A percentile compares a stretch with the other conserved stretches of the same genome.
These are phyloP conservation scores for Diplocarpon rosae DNA, from an alignment of 2,329 filamentous ascomycete genomes.

Conservation along the genomic window DNA sequence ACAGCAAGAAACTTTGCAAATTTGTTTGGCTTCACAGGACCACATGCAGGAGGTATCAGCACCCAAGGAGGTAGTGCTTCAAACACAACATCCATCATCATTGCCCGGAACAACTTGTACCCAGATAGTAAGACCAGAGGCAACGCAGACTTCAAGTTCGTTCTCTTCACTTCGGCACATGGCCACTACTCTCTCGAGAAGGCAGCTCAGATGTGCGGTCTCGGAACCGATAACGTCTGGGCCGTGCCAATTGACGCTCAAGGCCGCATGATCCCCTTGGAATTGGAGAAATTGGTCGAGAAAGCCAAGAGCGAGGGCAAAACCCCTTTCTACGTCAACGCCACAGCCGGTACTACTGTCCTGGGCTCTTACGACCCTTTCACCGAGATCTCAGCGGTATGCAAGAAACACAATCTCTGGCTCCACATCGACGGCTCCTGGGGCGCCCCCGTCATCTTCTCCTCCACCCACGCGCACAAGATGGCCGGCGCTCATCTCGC, in stretches of 20 bases:
- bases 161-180: slow-evolving; percentile 79
- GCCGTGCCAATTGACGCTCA: slow-evolving; percentile 59
- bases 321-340: slow-evolving; percentile 89
- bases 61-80: slow-evolving; percentile 74
- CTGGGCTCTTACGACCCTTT: slow-evolving; percentile 83
- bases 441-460: slow-evolving; percentile 80
- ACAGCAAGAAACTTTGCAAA: slow-evolving; percentile 62
- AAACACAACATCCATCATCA: slow-evolving; percentile 74
- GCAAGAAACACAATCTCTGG: slow-evolving; percentile 66
- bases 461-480: slow-evolving; percentile 48
- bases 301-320: slow-evolving; percentile 54
- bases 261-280: slow-evolving; percentile 60
- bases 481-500: slow-evolving; percentile 63
- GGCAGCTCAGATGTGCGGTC: slow-evolving; percentile 79
- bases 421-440: slow-evolving; percentile 87
- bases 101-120: slow-evolving; percentile 78
- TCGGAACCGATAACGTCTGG: slow-evolving; percentile 66
- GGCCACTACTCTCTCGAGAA: slow-evolving; percentile 95
- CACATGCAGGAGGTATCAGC: slow-evolving; percentile 54
- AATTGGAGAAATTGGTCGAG: slow-evolving; percentile 51
- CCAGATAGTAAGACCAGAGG: slow-evolving; percentile 67
- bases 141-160: slow-evolving; percentile 54
- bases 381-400: slow-evolving; percentile 55
- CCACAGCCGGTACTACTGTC: slow-evolving; percentile 90
- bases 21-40: slow-evolving; percentile 65